Percentiles rank a stretch among this genome's conserved stretches.
Conservation (phyloP, 768 basidiomycete genomes). For the Gymnopilus dilepis region DNA sequence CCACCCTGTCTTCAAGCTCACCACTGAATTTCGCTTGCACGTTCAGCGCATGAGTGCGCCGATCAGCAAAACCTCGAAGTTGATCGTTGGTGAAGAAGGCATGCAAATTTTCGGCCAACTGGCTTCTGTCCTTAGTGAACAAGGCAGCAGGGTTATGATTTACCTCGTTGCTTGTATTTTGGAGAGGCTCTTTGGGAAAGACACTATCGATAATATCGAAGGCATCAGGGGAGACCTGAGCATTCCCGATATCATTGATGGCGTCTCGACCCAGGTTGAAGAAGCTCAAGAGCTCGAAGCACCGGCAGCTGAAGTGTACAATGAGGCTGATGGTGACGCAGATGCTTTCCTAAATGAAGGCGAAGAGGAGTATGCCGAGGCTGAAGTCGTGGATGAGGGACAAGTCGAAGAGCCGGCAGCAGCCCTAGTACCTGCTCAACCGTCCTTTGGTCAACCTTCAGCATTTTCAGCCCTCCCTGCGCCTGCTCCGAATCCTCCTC, state of each 20-base stretch:
- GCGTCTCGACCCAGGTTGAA: slow-evolving; percentile 40
- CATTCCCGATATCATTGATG: slow-evolving; percentile 74
- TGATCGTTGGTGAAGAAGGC: slow-evolving; percentile 66
- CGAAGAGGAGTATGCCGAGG: slow-evolving; percentile 7
- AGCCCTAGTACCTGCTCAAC: slow-evolving; percentile 23
- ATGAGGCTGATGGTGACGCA: slow-evolving; percentile 22
- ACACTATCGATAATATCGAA: slow-evolving; percentile 79
- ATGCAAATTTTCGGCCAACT: slow-evolving; percentile 74
- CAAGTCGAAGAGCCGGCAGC: slow-evolving; percentile 6
- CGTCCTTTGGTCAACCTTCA: slow-evolving; percentile 16
- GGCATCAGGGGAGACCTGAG: slow-evolving; percentile 60
- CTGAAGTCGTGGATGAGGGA: slow-evolving; percentile 9
- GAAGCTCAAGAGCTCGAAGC: slow-evolving; percentile 30
- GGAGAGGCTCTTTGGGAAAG: slow-evolving; percentile 84
- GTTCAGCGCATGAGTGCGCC: slow-evolving; percentile 83
- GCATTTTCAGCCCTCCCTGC: slow-evolving; percentile 25
- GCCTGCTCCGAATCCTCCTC: slow-evolving; percentile 15
- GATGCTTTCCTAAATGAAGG: slow-evolving; percentile 20
- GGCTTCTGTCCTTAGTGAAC: slow-evolving; percentile 63
- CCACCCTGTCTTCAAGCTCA: slow-evolving; percentile 81
- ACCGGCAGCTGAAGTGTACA: slow-evolving; percentile 13
- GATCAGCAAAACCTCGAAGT: slow-evolving; percentile 68
- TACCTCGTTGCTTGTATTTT: slow-evolving; percentile 90
- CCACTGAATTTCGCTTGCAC: slow-evolving; percentile 77
- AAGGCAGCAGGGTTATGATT: slow-evolving; percentile 73